These are phyloP conservation scores for Cyclospora cayetanensis DNA, from an alignment of 169 alveolate genomes.

Conservation along the genomic window DNA sequence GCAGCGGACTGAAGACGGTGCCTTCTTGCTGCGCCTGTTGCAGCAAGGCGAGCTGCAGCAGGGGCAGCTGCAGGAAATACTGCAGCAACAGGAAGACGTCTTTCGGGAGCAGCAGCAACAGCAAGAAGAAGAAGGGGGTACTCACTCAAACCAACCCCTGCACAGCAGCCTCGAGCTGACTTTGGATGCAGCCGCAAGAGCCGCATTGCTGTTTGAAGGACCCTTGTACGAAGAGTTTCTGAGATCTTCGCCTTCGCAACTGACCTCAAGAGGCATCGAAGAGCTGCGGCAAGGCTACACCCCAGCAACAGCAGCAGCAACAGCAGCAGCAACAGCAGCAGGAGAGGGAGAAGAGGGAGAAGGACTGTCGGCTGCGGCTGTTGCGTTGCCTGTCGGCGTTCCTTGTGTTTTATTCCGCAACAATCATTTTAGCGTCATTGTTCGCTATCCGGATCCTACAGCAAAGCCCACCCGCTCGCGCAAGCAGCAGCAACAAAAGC, in stretches of 20 bases:
- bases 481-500: background rate
- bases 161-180: no score
- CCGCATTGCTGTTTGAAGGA: background rate
- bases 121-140: background rate
- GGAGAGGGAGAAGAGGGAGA: background rate
- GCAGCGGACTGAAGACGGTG: background rate
- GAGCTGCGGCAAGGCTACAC: background rate
- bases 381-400: background rate
- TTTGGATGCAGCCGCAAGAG: background rate
- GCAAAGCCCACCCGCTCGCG: no score
- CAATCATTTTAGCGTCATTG: background rate
- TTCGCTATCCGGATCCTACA: no score
- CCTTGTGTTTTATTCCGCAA: conserved; percentile 26
- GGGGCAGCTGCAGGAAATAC: background rate
- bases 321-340: conserved; percentile 1
- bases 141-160: no score
- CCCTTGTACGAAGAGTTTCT: background rate
- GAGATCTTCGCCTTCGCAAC: background rate
- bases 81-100: background rate
- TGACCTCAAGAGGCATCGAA: background rate
- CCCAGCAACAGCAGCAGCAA: conserved; percentile 23
- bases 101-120: conserved; percentile 4
- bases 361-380: background rate
- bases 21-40: background rate
- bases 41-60: conserved; percentile 13